Evolutionary conservation across 2,329 filamentous ascomycete species (phyloP).

Genomic region (Colletotrichum kahawae): DNA sequence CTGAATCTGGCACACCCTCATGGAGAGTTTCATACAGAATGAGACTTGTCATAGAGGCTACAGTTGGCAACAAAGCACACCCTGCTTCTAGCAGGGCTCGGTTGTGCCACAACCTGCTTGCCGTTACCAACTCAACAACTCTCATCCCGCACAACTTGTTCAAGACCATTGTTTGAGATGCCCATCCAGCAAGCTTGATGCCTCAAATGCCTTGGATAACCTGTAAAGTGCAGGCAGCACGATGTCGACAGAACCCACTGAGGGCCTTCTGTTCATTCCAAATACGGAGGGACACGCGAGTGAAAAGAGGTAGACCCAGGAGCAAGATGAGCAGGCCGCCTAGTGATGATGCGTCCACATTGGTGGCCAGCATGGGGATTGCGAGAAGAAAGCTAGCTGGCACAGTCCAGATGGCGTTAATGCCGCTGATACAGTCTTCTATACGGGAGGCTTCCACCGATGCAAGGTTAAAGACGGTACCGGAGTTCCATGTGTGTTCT

Average conservation of each 20-base stretch:
- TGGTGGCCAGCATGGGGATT: background rate
- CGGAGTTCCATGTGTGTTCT: background rate
- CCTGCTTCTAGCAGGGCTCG: background rate
- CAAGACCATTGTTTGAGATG: background rate
- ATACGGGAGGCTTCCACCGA: background rate
- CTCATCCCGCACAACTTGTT: background rate
- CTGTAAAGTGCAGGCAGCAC: background rate
- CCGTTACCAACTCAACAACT: background rate
- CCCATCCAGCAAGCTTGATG: background rate
- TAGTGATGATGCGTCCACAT: background rate
- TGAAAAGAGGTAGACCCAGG: background rate
- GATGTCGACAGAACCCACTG: background rate
- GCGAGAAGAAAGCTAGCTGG: background rate
- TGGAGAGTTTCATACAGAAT: background rate
- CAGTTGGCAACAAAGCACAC: background rate
- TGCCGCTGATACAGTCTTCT: background rate
- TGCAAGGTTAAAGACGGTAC: background rate
- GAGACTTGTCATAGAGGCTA: background rate
- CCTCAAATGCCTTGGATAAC: background rate
- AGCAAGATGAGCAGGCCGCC: background rate
- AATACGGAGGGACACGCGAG: background rate
- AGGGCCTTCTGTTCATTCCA: background rate
- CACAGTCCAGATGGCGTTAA: background rate
- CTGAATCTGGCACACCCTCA: background rate
- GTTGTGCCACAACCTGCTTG: background rate